These are phyloP conservation scores for Saururus chinensis DNA, from an alignment of 164 flowering plant genomes.

Conservation along the genomic window DNA sequence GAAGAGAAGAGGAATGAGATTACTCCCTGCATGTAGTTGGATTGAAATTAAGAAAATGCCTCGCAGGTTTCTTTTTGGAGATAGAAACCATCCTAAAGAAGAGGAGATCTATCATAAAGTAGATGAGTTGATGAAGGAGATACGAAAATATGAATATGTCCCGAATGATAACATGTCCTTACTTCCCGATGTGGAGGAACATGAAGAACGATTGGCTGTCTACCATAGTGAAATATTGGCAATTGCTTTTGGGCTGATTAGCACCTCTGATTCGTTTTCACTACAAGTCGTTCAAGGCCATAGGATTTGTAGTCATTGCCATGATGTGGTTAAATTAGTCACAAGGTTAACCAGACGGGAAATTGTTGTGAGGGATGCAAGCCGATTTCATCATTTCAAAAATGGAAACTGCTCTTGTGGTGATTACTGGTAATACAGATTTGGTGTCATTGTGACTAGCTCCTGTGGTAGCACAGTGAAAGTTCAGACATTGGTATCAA, in stretches of 20 bases:
- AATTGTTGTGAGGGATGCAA: conserved; percentile 62
- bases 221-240: conserved; percentile 81
- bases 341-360: conserved; percentile 39
- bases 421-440: conserved; percentile 60
- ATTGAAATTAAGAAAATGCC: conserved; percentile 52
- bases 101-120: conserved; percentile 41
- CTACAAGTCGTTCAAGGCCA: conserved; percentile 70
- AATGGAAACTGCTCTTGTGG: conserved; percentile 52
- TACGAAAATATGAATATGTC: conserved; percentile 46
- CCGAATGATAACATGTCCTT: conserved; percentile 22
- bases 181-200: conserved; percentile 82
- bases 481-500: neutral
- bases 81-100: conserved; percentile 36
- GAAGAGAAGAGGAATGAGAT: conserved; percentile 51
- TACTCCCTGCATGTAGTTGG: conserved; percentile 69
- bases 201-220: conserved; percentile 24
- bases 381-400: conserved; percentile 77
- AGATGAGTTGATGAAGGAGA: conserved; percentile 42
- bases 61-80: conserved; percentile 50
- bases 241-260: conserved; percentile 61
- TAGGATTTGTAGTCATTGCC: conserved; percentile 69
- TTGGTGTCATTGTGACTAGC: neutral
- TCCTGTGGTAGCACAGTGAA: neutral
- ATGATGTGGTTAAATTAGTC: conserved; percentile 47
- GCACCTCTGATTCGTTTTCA: conserved; percentile 33